Evolutionary conservation across 1,139 yeast species (phyloP), one percentile per base, ranked within the genome.

Genomic region (Casaregolazyma suthepensis): DNA sequence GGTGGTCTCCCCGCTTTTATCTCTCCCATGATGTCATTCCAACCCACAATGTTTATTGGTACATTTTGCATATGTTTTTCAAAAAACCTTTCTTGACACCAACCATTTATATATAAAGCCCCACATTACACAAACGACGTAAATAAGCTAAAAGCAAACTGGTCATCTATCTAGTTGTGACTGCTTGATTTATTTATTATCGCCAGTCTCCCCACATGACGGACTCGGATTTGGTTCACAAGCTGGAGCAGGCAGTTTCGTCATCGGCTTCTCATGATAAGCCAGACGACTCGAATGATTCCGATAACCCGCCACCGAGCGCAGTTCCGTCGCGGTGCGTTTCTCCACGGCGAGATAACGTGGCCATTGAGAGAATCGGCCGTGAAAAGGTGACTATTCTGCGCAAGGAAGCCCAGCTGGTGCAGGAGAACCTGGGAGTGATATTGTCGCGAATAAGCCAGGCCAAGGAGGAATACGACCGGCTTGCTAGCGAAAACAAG

Each of bases 401-500:
- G 38, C 63, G 65, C 18, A 58, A 62, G 43, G 71, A 69, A 48
- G 72, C 71, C 15, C 65, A 62, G 53, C 52, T 57, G 37, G 66
- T 72, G 63, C 75, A 71, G 56, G 68, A 69, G 48, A 65, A 70
- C 40, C 64, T 72, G 22, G 63, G 72, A n/a, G 64, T 63, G 15
- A 65, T 72, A 13, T 66, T 73, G 18, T 72, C 68, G 45, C 61
- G 67, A 37, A 69, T 73, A 43, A 60, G 61, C 23, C 75, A 76
- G 48, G 79, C 82, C 46, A 79, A 79, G 63, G 75, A 75, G 49
- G 74, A 81, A 49, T 83, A 87, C 62, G 82, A 82, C 31, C 80
- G 83, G 60, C 74, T 87, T 53, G 81, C 83, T 56, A 79, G 79
- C 54, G 96, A 93, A 63, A 90, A 89, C 69, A 79, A 77, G 59